Evolutionary conservation across 495 filamentous ascomycete species (phyloP), one percentile per base, ranked within the genome.

Genomic region (Patellaria atrata): DNA sequence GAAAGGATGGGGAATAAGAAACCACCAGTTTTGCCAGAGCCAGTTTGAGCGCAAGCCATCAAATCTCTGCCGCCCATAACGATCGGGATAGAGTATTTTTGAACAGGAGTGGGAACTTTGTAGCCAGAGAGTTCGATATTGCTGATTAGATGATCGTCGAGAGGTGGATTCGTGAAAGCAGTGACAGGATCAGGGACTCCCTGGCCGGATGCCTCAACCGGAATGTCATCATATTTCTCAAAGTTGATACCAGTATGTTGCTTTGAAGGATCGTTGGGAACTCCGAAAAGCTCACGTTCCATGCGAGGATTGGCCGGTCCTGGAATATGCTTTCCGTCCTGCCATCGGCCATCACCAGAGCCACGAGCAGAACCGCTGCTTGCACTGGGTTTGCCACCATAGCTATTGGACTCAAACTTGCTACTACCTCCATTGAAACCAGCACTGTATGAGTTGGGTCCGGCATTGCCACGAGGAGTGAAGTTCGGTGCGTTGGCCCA

Each of bases 211-310:
- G 91, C 87, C 55, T 94, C 89, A 38, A 97, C 91, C 22, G 89
- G 89, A 48, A 97, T 97, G 54, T 97, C 89, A 51, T 97, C 89
- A 60, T 97, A 97, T 65, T 97, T 97, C 63, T 93, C 75, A 53
- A 97, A 97, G 68, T 97, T 97, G 75, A 97, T 96, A 53, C 89
- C 89, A 13, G 82, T 94, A 49, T 83, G 80, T 57, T 93, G 79
- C 65, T 93, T 94, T 43, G 79, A 72, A 37, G 85, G 84, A 51
- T 96, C 89, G 57, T 96, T 89, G 43, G 82, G 71, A 27, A 79
- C 74, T 52, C 89, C 89, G 59, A 94, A 97, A 28, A 97, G 76
- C 50, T 97, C 89, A 53, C 85, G 84, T 65, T 97, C 89, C 16
- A 89, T 38, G 47, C 86, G 84, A 35, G 76, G 68, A 59, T 96